Conservation (phyloP, 1,284 basidiomycete genomes). For the Sporisorium reilianum region DNA sequence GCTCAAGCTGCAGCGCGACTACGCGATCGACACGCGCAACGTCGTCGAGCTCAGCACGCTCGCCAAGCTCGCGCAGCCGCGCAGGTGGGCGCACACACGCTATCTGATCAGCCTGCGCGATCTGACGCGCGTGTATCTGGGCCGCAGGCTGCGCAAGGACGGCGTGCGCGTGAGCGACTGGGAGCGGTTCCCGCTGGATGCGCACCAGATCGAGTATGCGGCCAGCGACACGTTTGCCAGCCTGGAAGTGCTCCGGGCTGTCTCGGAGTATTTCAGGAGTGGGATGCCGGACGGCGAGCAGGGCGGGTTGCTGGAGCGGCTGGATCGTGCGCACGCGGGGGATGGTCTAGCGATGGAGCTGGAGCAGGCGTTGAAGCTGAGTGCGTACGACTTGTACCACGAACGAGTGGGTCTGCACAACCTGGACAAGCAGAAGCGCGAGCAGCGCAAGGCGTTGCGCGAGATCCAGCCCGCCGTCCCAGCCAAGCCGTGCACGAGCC, state of each 20-base stretch:
- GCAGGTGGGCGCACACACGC: constrained; percentile 25
- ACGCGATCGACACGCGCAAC: constrained; percentile 38
- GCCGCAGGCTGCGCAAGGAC: constrained; percentile 49
- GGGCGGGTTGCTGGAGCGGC: constrained; percentile 8
- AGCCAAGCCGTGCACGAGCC: too few relatives aligned
- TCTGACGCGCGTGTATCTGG: constrained; percentile 53
- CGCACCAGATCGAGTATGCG: constrained; percentile 58
- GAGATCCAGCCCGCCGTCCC: constrained; percentile 31
- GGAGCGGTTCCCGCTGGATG: constrained; percentile 34
- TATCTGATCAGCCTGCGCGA: constrained; percentile 56
- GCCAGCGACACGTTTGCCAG: constrained; percentile 58
- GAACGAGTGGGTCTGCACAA: constrained; percentile 8
- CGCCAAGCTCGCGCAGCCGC: constrained; percentile 45
- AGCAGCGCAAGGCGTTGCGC: constrained; percentile 14
- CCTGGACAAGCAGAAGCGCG: constrained; percentile 13
- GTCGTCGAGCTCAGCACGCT: constrained; percentile 52
- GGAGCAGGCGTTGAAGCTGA: constrained; percentile 23
- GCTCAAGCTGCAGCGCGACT: constrained; percentile 58
- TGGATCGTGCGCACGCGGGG: constrained; percentile 7
- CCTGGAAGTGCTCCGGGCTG: constrained; percentile 53
- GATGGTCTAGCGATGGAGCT: constrained; percentile 10
- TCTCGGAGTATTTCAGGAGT: constrained; percentile 21
- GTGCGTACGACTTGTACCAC: constrained; percentile 30
- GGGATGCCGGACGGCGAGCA: background rate
- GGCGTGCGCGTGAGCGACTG: constrained; percentile 50